Percentiles rank a stretch among this genome's conserved stretches.
phyloP scores from a whole-genome alignment of 176 grass and related monocot species.

The Avena sativa region DNA sequence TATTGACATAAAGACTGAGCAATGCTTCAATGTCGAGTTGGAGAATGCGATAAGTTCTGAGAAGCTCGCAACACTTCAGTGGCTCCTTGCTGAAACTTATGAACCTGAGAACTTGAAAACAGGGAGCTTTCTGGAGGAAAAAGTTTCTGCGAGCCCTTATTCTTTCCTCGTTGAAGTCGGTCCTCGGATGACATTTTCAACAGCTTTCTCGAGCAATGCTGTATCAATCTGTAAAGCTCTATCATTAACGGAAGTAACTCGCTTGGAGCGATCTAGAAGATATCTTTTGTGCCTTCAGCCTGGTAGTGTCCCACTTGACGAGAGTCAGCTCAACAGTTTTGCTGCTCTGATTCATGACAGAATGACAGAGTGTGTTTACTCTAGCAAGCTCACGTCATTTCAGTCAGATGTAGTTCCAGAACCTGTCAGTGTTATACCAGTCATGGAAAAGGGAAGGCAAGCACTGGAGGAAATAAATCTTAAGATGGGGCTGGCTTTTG shows the following conservation, averaged over 20 bases:
- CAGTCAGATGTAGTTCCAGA: slow-evolving; percentile 62
- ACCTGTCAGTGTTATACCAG: slow-evolving; percentile 63
- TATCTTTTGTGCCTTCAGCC: slow-evolving; percentile 66
- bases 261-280: slow-evolving; percentile 82
- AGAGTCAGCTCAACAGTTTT: slow-evolving; percentile 68
- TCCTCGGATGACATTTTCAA: slow-evolving; percentile 87
- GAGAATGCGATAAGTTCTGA: slow-evolving; percentile 42
- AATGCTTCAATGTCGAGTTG: slow-evolving; percentile 87
- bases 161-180: slow-evolving; percentile 73
- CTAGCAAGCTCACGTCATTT: slow-evolving; percentile 70
- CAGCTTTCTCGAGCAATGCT: slow-evolving; percentile 83
- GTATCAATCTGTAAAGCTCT: slow-evolving; percentile 85
- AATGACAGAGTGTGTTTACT: slow-evolving; percentile 92
- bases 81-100: slow-evolving; percentile 88
- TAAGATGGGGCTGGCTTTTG: slow-evolving; percentile 90
- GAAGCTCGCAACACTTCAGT: slow-evolving; percentile 71
- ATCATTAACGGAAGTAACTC: slow-evolving; percentile 70
- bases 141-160: slow-evolving; percentile 38
- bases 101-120: slow-evolving; percentile 72
- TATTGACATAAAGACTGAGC: slow-evolving; percentile 66
- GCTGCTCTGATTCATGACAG: slow-evolving; percentile 79
- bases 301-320: slow-evolving; percentile 59
- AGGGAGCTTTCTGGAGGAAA: slow-evolving; percentile 71
- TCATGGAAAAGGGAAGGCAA: slow-evolving; percentile 74
- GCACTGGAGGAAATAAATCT: slow-evolving; percentile 94